phyloP scores from a whole-genome alignment of 2,329 filamentous ascomycete species.

The Fusarium nelsonii region DNA sequence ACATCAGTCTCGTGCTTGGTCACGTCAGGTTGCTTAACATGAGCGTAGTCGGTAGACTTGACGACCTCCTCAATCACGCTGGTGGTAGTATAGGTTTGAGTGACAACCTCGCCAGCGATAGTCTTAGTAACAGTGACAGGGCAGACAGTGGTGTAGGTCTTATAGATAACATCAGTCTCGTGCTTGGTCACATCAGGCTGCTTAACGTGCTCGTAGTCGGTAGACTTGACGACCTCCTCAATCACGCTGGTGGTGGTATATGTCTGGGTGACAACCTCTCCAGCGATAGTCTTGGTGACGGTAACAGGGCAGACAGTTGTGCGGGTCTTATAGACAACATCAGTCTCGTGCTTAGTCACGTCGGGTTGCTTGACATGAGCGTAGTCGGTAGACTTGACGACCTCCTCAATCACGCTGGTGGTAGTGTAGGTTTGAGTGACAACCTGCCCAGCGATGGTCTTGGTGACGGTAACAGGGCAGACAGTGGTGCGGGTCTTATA shows the following conservation, averaged over 20 bases:
- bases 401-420: too few relatives aligned
- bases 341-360: constrained; percentile 49
- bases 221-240: constrained; percentile 48
- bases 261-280: constrained; percentile 55
- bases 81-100: constrained; percentile 52
- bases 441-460: too few relatives aligned
- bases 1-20: constrained; percentile 53
- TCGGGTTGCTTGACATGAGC: constrained; percentile 55
- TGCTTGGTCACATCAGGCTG: constrained; percentile 54
- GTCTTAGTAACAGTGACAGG: constrained; percentile 51
- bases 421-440: too few relatives aligned
- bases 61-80: constrained; percentile 49
- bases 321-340: constrained; percentile 56
- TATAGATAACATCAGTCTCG: constrained; percentile 53
- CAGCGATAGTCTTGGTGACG: constrained; percentile 51
- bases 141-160: constrained; percentile 58
- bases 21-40: constrained; percentile 55
- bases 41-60: constrained; percentile 52
- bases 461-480: too few relatives aligned
- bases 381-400: too few relatives aligned
- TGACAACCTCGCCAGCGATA: constrained; percentile 57
- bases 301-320: constrained; percentile 61
- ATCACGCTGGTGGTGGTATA: constrained; percentile 46
- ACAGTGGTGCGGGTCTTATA: too few relatives aligned
- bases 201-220: constrained; percentile 52